Conservation (phyloP, 139 green algal genomes). For the Mychonastes homosphaera region DNA sequence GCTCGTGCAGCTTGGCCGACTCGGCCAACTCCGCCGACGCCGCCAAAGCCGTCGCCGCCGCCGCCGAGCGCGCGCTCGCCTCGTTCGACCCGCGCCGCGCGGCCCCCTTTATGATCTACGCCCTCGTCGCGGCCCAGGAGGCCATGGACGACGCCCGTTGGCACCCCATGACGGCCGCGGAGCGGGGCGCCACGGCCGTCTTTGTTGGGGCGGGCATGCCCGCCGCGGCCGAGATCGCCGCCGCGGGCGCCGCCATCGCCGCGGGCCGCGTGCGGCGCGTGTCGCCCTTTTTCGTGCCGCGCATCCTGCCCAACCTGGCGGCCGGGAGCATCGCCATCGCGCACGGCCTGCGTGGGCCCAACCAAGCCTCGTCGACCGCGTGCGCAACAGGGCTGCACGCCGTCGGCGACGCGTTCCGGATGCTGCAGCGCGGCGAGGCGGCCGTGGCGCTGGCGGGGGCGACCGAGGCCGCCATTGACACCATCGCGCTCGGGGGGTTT, state of each 20-base stretch:
- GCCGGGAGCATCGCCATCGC: constrained; percentile 78
- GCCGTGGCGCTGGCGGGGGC: constrained; percentile 68
- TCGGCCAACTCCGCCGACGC: too few relatives aligned
- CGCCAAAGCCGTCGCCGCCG: too few relatives aligned
- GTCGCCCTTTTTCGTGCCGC: constrained; percentile 86
- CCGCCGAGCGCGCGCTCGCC: too few relatives aligned
- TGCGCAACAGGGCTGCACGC: constrained; percentile 88
- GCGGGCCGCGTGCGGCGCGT: constrained; percentile 47
- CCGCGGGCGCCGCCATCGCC: constrained; percentile 48
- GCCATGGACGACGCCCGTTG: constrained; percentile 12
- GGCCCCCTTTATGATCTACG: constrained; percentile 43
- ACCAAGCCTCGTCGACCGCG: constrained; percentile 73
- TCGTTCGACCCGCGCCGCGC: constrained; percentile 15
- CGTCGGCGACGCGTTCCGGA: constrained; percentile 66
- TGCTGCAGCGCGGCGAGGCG: constrained; percentile 75
- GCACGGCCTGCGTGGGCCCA: constrained; percentile 50
- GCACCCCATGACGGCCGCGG: constrained; percentile 3
- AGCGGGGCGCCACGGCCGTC: constrained; percentile 54
- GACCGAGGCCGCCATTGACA: constrained; percentile 79
- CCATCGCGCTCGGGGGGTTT: constrained; percentile 74
- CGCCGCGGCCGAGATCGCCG: constrained; percentile 59
- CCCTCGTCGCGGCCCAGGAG: constrained; percentile 32
- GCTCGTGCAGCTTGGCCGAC: too few relatives aligned
- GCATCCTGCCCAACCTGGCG: constrained; percentile 85
- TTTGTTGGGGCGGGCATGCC: constrained; percentile 83